Percentiles rank a stretch among this genome's conserved stretches.
These are phyloP conservation scores for Trichoderma pleuroti DNA, from an alignment of 2,329 filamentous ascomycete genomes.

Conservation along the genomic window DNA sequence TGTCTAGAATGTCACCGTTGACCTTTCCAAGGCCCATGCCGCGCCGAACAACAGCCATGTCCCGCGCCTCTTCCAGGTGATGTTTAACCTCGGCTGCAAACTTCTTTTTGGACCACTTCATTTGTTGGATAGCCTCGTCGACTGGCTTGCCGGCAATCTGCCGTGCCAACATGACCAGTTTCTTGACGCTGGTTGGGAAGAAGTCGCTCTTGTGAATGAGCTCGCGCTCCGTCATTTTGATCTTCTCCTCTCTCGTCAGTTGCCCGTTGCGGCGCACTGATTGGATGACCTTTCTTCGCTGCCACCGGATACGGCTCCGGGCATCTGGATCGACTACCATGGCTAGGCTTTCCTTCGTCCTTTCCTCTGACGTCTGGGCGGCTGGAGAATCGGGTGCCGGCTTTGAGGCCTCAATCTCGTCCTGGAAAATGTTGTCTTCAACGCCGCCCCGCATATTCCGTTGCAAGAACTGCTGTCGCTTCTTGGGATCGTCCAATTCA, in stretches of 20 bases:
- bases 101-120: constrained; percentile 95
- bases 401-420: constrained; percentile 45
- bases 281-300: constrained; percentile 79
- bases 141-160: constrained; percentile 94
- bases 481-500: constrained; percentile 42
- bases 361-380: constrained; percentile 36
- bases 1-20: constrained; percentile 38
- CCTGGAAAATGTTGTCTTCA: constrained; percentile 61
- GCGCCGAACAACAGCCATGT: constrained; percentile 72
- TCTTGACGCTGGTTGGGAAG: constrained; percentile 86
- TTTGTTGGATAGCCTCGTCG: constrained; percentile 89
- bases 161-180: constrained; percentile 77
- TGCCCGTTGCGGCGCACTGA: constrained; percentile 60
- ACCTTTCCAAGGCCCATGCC: constrained; percentile 74
- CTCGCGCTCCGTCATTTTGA: constrained; percentile 62
- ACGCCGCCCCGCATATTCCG: constrained; percentile 41
- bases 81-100: constrained; percentile 74
- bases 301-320: constrained; percentile 65
- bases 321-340: constrained; percentile 73
- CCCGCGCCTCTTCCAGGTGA: constrained; percentile 76
- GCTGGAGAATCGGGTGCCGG: constrained; percentile 18
- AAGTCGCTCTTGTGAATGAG: constrained; percentile 60
- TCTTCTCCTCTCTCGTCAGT: constrained; percentile 57
- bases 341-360: constrained; percentile 52
- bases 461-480: constrained; percentile 41